phyloP scores from a whole-genome alignment of 768 basidiomycete species.

The Lenzites betulinus region DNA sequence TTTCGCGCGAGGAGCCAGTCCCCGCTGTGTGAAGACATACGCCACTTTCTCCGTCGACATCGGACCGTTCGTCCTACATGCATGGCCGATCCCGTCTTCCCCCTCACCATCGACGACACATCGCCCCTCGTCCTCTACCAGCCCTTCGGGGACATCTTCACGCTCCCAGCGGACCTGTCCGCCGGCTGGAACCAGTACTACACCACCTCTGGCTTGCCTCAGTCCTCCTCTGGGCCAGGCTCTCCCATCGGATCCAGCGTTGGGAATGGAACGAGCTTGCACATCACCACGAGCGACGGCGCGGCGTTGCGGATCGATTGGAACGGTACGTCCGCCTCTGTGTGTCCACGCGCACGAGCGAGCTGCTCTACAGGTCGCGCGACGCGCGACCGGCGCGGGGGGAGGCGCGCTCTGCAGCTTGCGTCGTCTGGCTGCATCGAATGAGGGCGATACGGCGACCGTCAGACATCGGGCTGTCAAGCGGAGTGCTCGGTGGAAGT shows the following conservation, averaged over 20 bases:
- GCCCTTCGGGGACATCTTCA: conserved; percentile 59
- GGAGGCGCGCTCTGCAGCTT: neutral
- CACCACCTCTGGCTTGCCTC: conserved; percentile 49
- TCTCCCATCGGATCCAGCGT: conserved; percentile 28
- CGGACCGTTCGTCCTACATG: conserved; percentile 22
- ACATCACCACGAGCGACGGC: conserved; percentile 61
- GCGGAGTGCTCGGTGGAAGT: neutral
- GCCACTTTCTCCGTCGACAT: neutral
- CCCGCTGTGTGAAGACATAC: neutral
- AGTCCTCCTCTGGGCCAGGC: conserved; percentile 10
- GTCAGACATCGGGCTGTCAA: conserved; percentile 9
- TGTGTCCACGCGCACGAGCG: neutral
- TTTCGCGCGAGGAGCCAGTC: neutral
- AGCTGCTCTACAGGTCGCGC: neutral
- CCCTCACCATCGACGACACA: conserved; percentile 60
- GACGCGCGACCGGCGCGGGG: neutral
- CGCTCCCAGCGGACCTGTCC: conserved; percentile 41
- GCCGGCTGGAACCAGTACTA: conserved; percentile 75
- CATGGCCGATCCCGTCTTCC: conserved; percentile 42
- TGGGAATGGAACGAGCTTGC: conserved; percentile 59
- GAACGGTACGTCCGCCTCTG: conserved; percentile 51
- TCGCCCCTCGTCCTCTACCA: conserved; percentile 64
- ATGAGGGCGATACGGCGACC: conserved; percentile 2
- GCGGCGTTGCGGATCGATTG: conserved; percentile 59
- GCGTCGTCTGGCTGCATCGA: neutral